These are phyloP conservation scores for Aspergillus sojae DNA, from an alignment of 2,329 filamentous ascomycete species.

Conservation along the genomic window DNA sequence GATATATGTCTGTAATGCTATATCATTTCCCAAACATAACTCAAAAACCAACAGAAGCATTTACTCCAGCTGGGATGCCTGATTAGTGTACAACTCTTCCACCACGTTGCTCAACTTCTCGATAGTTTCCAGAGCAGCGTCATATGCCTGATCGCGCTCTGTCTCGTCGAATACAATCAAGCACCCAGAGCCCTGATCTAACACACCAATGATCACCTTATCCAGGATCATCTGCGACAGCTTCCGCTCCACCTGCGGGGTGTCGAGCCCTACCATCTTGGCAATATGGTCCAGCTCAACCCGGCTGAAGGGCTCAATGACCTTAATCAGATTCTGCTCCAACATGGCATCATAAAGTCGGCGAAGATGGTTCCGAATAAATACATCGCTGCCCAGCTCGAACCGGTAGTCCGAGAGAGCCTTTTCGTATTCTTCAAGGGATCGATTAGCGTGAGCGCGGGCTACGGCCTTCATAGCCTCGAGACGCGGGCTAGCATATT, in stretches of 20 bases:
- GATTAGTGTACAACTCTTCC: slow-evolving; percentile 95
- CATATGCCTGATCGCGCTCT: slow-evolving; percentile 88
- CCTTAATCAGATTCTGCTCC: slow-evolving; percentile 99
- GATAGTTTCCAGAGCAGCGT: slow-evolving; percentile 90
- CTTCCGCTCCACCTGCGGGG: slow-evolving; percentile 95
- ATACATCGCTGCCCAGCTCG: slow-evolving; percentile 90
- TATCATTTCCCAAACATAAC: slow-evolving; percentile 25
- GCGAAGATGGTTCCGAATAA: slow-evolving; percentile 95
- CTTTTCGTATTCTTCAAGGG: slow-evolving; percentile 94
- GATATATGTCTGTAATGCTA: slow-evolving; percentile 28
- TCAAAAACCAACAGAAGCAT: not conserved
- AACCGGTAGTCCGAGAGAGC: slow-evolving; percentile 87
- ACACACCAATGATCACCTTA: slow-evolving; percentile 95
- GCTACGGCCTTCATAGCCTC: slow-evolving; percentile 99
- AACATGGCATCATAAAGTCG: slow-evolving; percentile 97
- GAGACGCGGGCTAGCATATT: slow-evolving; percentile 92
- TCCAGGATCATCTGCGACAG: slow-evolving; percentile 99
- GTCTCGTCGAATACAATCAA: slow-evolving; percentile 97
- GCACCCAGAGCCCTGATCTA: slow-evolving; percentile 97
- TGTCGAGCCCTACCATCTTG: slow-evolving; percentile 95
- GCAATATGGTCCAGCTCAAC: slow-evolving; percentile 97
- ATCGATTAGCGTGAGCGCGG: slow-evolving; percentile 91
- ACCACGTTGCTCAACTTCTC: slow-evolving; percentile 97
- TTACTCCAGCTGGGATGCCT: slow-evolving; percentile 90
- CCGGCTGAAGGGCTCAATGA: slow-evolving; percentile 96